These are phyloP conservation scores for Talaromyces proteolyticus DNA, from an alignment of 495 filamentous ascomycete species.

Conservation along the genomic window DNA sequence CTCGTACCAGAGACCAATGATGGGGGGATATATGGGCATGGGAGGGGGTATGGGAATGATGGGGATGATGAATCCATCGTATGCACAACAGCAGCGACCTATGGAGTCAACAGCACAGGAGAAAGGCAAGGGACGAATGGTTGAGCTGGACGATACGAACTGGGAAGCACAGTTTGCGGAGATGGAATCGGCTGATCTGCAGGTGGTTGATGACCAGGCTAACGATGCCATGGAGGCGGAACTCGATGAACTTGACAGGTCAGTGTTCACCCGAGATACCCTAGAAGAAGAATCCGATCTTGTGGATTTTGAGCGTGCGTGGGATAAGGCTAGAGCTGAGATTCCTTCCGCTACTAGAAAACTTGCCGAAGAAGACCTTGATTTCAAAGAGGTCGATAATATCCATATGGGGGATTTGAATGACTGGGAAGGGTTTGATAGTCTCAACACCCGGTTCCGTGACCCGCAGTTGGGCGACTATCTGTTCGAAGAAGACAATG, in stretches of 20 bases:
- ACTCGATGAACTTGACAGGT: conserved; percentile 86
- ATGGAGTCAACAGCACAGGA: conserved; percentile 42
- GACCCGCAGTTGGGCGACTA: conserved; percentile 83
- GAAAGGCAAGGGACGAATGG: conserved; percentile 86
- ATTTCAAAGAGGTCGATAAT: conserved; percentile 44
- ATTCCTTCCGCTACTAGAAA: conserved; percentile 58
- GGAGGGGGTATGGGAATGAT: conserved; percentile 41
- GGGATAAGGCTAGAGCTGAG: conserved; percentile 83
- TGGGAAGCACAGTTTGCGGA: conserved; percentile 96
- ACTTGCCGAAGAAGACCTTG: conserved; percentile 57
- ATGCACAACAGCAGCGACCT: conserved; percentile 53
- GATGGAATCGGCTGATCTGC: conserved; percentile 67
- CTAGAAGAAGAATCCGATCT: conserved; percentile 40
- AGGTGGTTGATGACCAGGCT: conserved; percentile 61
- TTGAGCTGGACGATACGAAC: conserved; percentile 86
- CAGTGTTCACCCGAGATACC: conserved; percentile 38
- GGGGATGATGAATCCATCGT: conserved; percentile 23
- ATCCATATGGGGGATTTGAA: conserved; percentile 63
- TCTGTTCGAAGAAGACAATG: conserved; percentile 89
- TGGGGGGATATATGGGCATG: conserved; percentile 45
- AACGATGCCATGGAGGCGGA: conserved; percentile 79
- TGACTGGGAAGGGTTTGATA: conserved; percentile 68
- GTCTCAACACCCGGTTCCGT: conserved; percentile 49
- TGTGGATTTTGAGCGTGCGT: conserved; percentile 85
- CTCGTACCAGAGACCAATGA: conserved; percentile 59